A percentile compares a stretch with the other conserved stretches of the same genome.
Evolutionary conservation across 1,139 yeast genomes (phyloP).

Genomic region (Meyerozyma elateridarum): DNA sequence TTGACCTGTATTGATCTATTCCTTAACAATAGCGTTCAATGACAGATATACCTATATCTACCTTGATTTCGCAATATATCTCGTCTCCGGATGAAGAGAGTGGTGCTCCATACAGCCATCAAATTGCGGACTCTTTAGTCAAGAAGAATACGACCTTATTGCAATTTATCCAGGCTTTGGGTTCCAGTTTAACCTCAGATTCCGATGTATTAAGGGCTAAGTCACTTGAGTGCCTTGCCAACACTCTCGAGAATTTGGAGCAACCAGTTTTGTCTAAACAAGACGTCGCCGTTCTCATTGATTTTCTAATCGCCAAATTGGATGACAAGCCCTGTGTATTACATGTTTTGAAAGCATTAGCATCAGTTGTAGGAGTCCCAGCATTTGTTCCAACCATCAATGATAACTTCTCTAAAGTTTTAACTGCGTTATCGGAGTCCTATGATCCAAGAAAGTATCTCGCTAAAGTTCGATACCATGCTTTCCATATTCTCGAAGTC

Average conservation of each 20-base stretch:
- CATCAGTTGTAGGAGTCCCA: constrained; percentile 46
- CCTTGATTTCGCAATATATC: constrained; percentile 1
- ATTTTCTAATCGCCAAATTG: constrained; percentile 60
- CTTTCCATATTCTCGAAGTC: constrained; percentile 48
- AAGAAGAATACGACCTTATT: not conserved
- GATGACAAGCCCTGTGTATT: constrained; percentile 57
- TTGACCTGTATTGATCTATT: too few relatives aligned
- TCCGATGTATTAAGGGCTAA: constrained; percentile 47
- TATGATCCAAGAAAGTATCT: constrained; percentile 60
- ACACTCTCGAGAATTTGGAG: constrained; percentile 39
- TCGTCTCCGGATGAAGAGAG: constrained; percentile 1
- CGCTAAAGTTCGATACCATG: constrained; percentile 60
- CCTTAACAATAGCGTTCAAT: too few relatives aligned
- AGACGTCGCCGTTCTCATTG: constrained; percentile 64
- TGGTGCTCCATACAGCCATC: not conserved
- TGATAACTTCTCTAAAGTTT: constrained; percentile 28
- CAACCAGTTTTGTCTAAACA: constrained; percentile 42
- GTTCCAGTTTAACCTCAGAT: constrained; percentile 58
- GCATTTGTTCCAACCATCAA: constrained; percentile 30
- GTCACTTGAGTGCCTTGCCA: constrained; percentile 58
- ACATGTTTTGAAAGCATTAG: constrained; percentile 53
- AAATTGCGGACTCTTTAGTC: not conserved
- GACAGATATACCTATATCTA: too few relatives aligned
- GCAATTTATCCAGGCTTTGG: constrained; percentile 3
- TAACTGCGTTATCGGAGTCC: constrained; percentile 35